Base-by-base conservation (phyloP, 768 basidiomycete genomes). In the Leccinum obscurum region DNA sequence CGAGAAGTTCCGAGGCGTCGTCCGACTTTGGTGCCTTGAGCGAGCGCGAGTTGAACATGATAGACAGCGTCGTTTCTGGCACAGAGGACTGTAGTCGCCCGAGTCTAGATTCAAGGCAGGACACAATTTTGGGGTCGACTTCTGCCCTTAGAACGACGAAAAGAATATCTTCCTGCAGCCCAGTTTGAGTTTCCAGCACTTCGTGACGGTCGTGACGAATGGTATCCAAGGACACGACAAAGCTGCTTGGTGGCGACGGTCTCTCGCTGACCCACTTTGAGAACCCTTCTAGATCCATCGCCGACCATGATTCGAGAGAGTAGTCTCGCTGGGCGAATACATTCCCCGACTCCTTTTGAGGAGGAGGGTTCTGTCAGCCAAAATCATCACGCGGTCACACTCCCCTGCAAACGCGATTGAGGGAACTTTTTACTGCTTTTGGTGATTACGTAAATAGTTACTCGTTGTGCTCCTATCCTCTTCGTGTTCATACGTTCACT, bases 201-300 rank as follows among this genome's bases (percentile, higher is more conserved):
- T 49, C 56, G 4, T 22, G 50, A 52, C 26, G 52, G 46, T 22
- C 61, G 61, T 54, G 72, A 62, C 49, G 56, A 59, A 60, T 68
- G 51, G 58, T 22, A 82, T 66, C 65, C 59, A 79, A 68, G 35
- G 72, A 77, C 22, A 82, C 67, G 37, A 81, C 55, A 53, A 79
- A 79, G 4, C 76, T 74, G 7, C 63, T 72, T 1, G 76, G 74
- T 9, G 52, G 35, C 5, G 6, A 9, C 37, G 62, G 24, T 65
- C 70, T 56, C 64, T 69, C 32, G 71, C 70, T 66, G 10, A 75
- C 62, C 81, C 81, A 79, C n/a, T 69, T 69, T 30, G 70, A 57
- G 61, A 85, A 83, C 30, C 66, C 62, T 20, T 76, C 75, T 50
- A 78, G 70, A 49, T 70, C 67, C 39, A 78, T 74, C 15, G 77